Base-by-base conservation (phyloP, 2,329 filamentous ascomycete species). In the Botrytis squamosa region DNA sequence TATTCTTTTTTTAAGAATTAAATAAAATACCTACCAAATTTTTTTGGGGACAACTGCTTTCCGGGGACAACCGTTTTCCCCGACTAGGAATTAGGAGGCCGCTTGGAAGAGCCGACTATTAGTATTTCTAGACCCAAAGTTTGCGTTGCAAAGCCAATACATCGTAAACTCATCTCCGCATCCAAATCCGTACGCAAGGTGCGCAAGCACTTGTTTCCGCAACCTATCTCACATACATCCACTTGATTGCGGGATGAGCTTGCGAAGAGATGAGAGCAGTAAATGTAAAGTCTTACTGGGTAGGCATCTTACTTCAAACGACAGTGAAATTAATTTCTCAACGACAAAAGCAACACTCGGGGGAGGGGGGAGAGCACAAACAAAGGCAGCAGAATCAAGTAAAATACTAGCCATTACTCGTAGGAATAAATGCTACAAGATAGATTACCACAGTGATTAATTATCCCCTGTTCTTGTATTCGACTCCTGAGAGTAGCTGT, bases 331-430 rank as follows among this genome's bases (percentile, higher is more conserved):
- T 0, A n/a, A 9, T 25, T 0, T 8, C 14, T 16, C n/a, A 29
- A 29, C 25, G 2, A 55, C 5, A 6, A 55, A n/a, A n/a, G 12
- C 16, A 55, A 16, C 3, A 14, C 40, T 42, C 14, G 1, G 3
- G 14, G 12, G 12, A 42, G 3, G 9, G 40, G 40, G 12, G 12
- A 42, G 3, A 16, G 40, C 40, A 42, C 12, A 42, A 14, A 42
- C 12, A 42, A 42, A 42, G 1, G 4, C 40, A 4, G 40, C 40
- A 42, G 40, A 55, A 29, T 18, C 14, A 16, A 5, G 52, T 25
- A 55, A 55, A 0, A 3, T 2, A 16, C 52, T 29, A 29, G 0
- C 12, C n/a, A 55, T 29, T 3, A 8, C 14, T n/a, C 14, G 1
- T 18, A 18, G 52, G 3, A 8, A 29, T 29, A 8, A 7, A 2